Evolutionary conservation across 352 stramenopile genomes (phyloP).

Genomic region (Phytophthora lateralis): DNA sequence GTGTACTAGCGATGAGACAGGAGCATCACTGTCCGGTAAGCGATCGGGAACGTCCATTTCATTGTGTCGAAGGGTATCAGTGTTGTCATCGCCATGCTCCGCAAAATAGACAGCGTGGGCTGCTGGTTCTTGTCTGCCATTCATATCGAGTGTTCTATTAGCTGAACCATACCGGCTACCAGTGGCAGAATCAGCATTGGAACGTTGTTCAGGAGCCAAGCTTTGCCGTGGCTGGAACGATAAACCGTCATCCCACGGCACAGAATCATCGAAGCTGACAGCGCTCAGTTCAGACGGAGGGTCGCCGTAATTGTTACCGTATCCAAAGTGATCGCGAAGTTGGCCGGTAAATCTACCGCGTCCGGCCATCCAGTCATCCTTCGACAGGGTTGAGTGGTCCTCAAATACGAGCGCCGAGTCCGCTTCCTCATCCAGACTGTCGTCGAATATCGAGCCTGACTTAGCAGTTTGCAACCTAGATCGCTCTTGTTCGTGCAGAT

Average conservation of each 20-base stretch:
- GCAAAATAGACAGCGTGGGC: conserved; percentile 10
- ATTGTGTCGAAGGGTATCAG: conserved; percentile 2
- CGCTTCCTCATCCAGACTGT: conserved; percentile 45
- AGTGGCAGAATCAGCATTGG: conserved; percentile 4
- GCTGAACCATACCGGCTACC: conserved; percentile 5
- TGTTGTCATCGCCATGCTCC: conserved; percentile 5
- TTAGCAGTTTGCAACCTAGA: conserved; percentile 12
- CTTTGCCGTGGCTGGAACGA: conserved; percentile 43
- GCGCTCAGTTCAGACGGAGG: conserved; percentile 66
- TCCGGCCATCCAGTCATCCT: conserved; percentile 22
- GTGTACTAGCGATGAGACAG: conserved; percentile 63
- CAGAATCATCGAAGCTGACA: conserved; percentile 82
- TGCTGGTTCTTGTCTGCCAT: background rate
- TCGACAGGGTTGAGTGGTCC: conserved; percentile 17
- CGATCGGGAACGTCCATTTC: background rate
- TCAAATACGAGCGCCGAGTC: conserved; percentile 58
- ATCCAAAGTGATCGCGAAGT: conserved; percentile 32
- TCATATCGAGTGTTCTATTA: background rate
- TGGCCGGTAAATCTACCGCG: conserved; percentile 16
- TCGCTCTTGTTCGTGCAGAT: conserved; percentile 32
- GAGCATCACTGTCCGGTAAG: conserved; percentile 19
- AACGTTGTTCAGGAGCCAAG: conserved; percentile 5
- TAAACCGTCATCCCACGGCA: conserved; percentile 69
- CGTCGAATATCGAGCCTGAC: conserved; percentile 24
- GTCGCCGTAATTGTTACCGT: conserved; percentile 21